Evolutionary conservation across 2,329 filamentous ascomycete species (phyloP), one percentile per base, ranked within the genome.

Genomic region (Sclerotiophoma versabilis): DNA sequence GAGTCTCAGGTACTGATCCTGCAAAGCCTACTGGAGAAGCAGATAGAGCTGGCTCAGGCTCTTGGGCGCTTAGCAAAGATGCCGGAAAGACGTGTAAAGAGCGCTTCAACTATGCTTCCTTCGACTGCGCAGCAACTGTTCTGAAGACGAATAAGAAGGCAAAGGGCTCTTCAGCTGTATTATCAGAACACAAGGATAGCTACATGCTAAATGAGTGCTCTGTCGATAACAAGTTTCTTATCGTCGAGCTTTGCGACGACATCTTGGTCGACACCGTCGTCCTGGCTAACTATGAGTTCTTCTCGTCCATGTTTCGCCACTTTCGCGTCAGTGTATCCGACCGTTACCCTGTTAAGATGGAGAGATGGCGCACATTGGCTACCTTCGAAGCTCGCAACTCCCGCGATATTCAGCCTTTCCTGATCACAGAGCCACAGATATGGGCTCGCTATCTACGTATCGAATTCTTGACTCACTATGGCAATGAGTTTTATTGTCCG

Each of bases 271-370:
- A 99, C 72, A 99, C 95, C 0, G 83, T 99, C 33, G 95, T 98
- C n/a, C 82, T 99, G 48, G 95, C 93, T 58, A 99, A 99, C 73
- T 99, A 96, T 67, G 95, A 99, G 75, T 99, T 99, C 80, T 99
- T 99, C 80, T 96, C 92, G 49, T 97, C 92, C 71, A 97, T 96
- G 84, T 90, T 98, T 65, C 89, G 92, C 47, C 90, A 88, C 41
- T 97, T 99, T 74, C 85, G 90, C 45, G 87, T 98, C 63, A 96
- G 91, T 71, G 93, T 97, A 41, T 96, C 93, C 53, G 95, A 98
- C 77, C 87, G 92, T 51, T 98, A 97, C 75, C 95, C 95, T 0
- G 90, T 95, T 48, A 98, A 97, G 75, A 76, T 85, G 50, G 93
- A 96, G 43, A 91, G 95, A 64, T 99, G 95, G 95, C 92, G 89